Percentiles rank a stretch among this genome's conserved stretches.
These are phyloP conservation scores for Xylaria sp. DNA, from an alignment of 2,329 filamentous ascomycete species.

Conservation along the genomic window DNA sequence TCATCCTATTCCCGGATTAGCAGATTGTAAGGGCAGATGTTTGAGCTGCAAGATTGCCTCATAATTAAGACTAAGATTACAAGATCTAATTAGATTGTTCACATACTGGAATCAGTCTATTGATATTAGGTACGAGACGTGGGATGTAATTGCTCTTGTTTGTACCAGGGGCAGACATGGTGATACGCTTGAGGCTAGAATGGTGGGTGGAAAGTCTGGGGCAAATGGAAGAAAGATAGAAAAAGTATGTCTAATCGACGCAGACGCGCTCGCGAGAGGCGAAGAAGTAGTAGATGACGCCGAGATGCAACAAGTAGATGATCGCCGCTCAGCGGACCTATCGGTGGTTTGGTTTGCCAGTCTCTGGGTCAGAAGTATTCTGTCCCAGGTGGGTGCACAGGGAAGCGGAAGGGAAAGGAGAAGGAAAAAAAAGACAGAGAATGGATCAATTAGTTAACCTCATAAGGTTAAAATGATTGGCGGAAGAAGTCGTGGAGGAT, in stretches of 20 bases:
- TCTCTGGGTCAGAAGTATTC: neutral
- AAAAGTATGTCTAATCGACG: neutral
- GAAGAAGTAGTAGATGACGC: neutral
- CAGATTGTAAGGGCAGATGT: neutral
- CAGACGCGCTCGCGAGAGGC: neutral
- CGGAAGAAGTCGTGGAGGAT: neutral
- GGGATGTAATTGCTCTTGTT: slow-evolving; percentile 18
- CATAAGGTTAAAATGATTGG: neutral
- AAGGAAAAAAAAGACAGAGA: slow-evolving; percentile 7
- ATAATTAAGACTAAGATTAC: neutral
- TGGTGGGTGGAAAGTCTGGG: neutral
- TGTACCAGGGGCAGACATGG: slow-evolving; percentile 19
- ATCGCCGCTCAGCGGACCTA: neutral
- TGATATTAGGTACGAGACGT: slow-evolving; percentile 16
- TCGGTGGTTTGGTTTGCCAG: neutral
- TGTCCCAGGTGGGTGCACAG: neutral
- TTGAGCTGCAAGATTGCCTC: neutral
- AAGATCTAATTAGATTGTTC: neutral
- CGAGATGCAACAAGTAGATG: neutral
- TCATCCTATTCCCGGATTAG: slow-evolving; percentile 17
- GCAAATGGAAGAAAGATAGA: neutral
- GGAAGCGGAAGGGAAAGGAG: neutral
- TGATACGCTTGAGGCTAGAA: neutral
- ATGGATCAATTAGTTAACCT: neutral
- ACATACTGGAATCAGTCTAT: slow-evolving; percentile 22